Evolutionary conservation across 352 stramenopile genomes (phyloP), one percentile per base, ranked within the genome.

Genomic region (Paralagenidium karlingii): DNA sequence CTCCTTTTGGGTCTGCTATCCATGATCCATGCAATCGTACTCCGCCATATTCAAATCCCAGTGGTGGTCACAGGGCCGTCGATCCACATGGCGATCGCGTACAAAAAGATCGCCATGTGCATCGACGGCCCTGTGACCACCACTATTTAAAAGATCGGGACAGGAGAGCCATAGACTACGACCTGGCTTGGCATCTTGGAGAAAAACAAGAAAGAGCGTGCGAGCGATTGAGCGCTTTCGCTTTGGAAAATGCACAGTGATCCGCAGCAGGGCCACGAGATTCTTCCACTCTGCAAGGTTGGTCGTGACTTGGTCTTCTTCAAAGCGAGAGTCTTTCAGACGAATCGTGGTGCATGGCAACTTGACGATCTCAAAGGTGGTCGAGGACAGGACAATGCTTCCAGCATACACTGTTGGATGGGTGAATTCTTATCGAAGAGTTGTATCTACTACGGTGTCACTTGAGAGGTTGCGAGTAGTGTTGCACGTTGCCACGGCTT

Each of bases 301-400:
- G 1, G 60, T 76, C 44, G 69, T 68, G 15, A 76, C 51, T 21
- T 73, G 44, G 27, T 60, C 51, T n/a, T 60, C 63, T 52, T 73
- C 63, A 15, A 69, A 60, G 8, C 60, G 62, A 24, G 69, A 54
- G n/a, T 76, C 63, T 30, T 63, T 50, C 7, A 76, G n/a, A 25
- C 40, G 38, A 11, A 45, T 30, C 1, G 63, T 76, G 13, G 32
- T 41, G 28, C 63, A 76, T n/a, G n/a, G n/a, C n/a, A n/a, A n/a
- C n/a, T n/a, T n/a, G n/a, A 76, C 58, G 12, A 65, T 51, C 31
- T 57, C 69, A 47, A 73, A 76, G 24, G 71, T 76, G 49, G 71
- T 57, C 10, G 63, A 57, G 34, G 71, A 42, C 38, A 76, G 48
- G 30, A 76, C 49, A 21, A 58, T 55, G 3, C 63, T 54, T 9